Evolutionary conservation across 768 basidiomycete species (phyloP), one percentile per base, ranked within the genome.

Genomic region (Piloderma croceum): DNA sequence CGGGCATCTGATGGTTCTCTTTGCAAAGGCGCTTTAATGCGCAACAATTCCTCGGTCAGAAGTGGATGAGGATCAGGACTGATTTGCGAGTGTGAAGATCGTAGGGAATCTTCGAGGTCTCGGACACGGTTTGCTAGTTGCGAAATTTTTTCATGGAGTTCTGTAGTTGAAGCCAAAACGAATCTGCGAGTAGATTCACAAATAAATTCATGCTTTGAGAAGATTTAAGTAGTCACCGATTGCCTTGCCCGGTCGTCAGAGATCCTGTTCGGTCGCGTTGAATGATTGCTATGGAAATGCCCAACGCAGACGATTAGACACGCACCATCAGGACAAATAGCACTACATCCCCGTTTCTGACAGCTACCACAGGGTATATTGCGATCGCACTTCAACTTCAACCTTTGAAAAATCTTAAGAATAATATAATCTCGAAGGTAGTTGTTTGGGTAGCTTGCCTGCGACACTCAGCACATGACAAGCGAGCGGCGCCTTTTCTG

Each of bases 401-500:
- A 60, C 48, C 82, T 82, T 29, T 29, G 15, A 29, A 29, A 29
- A 9, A 29, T 29, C 9, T 29, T 29, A 29, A 15, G 15, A 29
- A 29, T 9, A 29, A 9, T 9, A 29, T 15, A 9, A 29, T 29
- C 10, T 29, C 10, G 9, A 9, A 9, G 10, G 27, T 15, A 29
- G 27, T 9, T 29, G 10, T 29, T 15, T 15, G 10, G 27, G 15
- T 29, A 37, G 44, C 59, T 31, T 45, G 81, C 84, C 85, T 74
- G 57, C 85, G 71, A 54, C 85, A 89, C 49, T 89, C 85, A 19
- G 85, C 85, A 53, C 85, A 88, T 10, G 82, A 85, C 34, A 87
- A 70, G 31, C 85, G 74, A 5, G 81, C 83, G 5, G 85, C 83
- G 27, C 84, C 84, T 47, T 80, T 81, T 57, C 79, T 68, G 24